Base-by-base conservation (phyloP, 495 filamentous ascomycete genomes). In the Xylaria grammica region DNA sequence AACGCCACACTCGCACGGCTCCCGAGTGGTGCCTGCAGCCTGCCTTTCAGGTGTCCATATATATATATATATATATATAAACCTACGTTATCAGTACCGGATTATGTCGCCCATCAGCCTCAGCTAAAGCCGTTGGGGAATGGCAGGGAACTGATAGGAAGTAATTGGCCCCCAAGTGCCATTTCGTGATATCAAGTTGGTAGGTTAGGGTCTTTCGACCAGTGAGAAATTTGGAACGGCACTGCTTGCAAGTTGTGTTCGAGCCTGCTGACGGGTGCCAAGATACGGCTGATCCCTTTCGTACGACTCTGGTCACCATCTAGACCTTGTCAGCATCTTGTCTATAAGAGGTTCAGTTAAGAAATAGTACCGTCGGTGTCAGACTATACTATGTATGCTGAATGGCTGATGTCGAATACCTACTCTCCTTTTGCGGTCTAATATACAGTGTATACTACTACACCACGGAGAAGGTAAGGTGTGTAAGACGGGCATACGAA, bases 401-500 rank as follows among this genome's bases (percentile, higher is more conserved):
- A 34, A 11, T 46, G 56, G 42, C 22, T 48, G 36, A 38, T 13
- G 19, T 22, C 30, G 19, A 59, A 48, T 11, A 48, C n/a, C n/a
- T 59, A 32, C 19, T 36, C 19, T 26, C 40, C 40, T n/a, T n/a
- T n/a, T n/a, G n/a, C n/a, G n/a, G n/a, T n/a, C n/a, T n/a, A 42
- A 42, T 42, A 42, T 17, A 17, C 40, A 42, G 7, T 15, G 17
- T 15, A 5, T 36, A 36, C 11, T n/a, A n/a, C 34, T 36, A 36
- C 11, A 42, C 40, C 40, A 42, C 15, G 42, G 56, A 46, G 56
- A 19, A 24, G 22, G 29, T 13, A 40, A 59, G 7, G 56, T 26
- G 56, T 48, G 56, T 59, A 59, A 59, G 56, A 59, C 56, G 56
- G 56, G 42, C 56, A 59, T 59, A 59, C 54, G 29, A n/a, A 48